A percentile compares a stretch with the other conserved stretches of the same genome.
These are phyloP conservation scores for Ophiostoma novo-ulmi DNA, from an alignment of 2,329 filamentous ascomycete genomes.

Conservation along the genomic window DNA sequence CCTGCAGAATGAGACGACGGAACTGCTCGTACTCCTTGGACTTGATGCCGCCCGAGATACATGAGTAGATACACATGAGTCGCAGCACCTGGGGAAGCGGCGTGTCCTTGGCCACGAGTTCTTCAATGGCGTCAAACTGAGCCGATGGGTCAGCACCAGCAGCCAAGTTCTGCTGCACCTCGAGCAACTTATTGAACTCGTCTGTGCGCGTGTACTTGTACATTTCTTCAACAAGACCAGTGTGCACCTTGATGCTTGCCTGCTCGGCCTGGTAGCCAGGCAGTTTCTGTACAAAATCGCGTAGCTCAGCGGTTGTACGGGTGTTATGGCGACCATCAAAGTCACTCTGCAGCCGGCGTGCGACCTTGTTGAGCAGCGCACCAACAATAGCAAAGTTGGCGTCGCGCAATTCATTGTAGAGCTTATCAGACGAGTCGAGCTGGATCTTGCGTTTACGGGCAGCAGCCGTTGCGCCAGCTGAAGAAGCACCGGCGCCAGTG, in stretches of 20 bases:
- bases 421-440: constrained; percentile 80
- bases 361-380: constrained; percentile 80
- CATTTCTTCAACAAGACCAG: constrained; percentile 87
- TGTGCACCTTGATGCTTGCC: constrained; percentile 86
- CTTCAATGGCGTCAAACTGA: constrained; percentile 86
- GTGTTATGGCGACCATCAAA: constrained; percentile 83
- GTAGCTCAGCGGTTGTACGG: constrained; percentile 84
- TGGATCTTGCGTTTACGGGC: constrained; percentile 75
- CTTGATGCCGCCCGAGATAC: constrained; percentile 81
- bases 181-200: constrained; percentile 78
- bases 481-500: constrained; percentile 38
- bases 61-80: constrained; percentile 85
- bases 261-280: constrained; percentile 91
- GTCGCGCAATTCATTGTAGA: constrained; percentile 83
- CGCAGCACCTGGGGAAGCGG: constrained; percentile 77
- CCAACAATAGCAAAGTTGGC: constrained; percentile 95
- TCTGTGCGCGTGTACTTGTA: constrained; percentile 89
- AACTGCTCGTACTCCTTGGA: constrained; percentile 85
- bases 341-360: constrained; percentile 74
- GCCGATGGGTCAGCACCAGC: constrained; percentile 83
- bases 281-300: constrained; percentile 90
- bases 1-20: constrained; percentile 79
- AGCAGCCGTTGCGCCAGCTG: constrained; percentile 28
- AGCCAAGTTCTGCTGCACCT: constrained; percentile 92
- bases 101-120: constrained; percentile 84